Evolutionary conservation across 768 basidiomycete species (phyloP).

Genomic region (Suillus weaverae): DNA sequence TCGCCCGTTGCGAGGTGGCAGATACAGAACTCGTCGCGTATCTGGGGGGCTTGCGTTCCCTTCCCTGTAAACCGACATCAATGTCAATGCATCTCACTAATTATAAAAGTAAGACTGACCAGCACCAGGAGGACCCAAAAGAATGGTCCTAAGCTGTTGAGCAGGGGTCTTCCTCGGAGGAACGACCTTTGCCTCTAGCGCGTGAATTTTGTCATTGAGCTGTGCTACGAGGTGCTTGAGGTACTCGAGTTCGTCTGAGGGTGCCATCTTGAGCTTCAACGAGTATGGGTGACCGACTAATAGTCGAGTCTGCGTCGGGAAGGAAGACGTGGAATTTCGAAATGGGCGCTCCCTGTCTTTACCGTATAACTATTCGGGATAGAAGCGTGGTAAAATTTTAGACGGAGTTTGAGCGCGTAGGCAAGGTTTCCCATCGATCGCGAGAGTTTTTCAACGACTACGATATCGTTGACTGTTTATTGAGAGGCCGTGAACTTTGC

Average conservation of each 20-base stretch:
- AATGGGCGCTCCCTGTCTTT: conserved; percentile 2
- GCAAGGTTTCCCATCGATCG: background rate
- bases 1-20: conserved; percentile 99
- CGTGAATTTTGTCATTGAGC: conserved; percentile 85
- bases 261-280: conserved; percentile 62
- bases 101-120: conserved; percentile 49
- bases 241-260: conserved; percentile 84
- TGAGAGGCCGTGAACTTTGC: no score
- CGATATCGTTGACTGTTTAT: no score
- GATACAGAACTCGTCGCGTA: conserved; percentile 90
- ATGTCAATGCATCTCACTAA: background rate
- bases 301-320: background rate
- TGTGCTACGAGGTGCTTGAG: conserved; percentile 91
- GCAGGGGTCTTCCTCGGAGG: conserved; percentile 57
- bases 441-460: no score
- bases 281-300: background rate
- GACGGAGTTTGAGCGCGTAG: conserved; percentile 1
- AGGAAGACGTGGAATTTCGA: background rate
- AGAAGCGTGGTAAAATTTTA: background rate
- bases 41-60: conserved; percentile 95
- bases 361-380: background rate
- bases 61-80: conserved; percentile 60
- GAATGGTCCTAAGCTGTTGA: conserved; percentile 83
- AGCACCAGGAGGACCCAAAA: conserved; percentile 96
- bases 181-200: conserved; percentile 65